Conservation (phyloP, 345 rosid species). For the Salix suchowensis region DNA sequence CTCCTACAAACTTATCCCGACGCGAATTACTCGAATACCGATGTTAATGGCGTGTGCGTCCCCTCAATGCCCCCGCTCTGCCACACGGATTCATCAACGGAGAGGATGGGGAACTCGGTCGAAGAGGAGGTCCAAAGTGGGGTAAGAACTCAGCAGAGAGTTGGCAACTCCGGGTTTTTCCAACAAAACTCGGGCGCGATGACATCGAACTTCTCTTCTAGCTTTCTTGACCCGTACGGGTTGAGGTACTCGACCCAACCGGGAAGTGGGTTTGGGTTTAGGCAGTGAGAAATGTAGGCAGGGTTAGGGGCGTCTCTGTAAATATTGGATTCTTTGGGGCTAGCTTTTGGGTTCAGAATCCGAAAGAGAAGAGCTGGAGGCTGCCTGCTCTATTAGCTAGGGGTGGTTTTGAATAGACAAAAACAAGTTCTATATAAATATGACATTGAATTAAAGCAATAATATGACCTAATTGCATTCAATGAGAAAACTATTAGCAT, state of each 20-base stretch:
- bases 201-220: conserved; percentile 30
- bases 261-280: conserved; percentile 45
- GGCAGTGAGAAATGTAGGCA: conserved; percentile 24
- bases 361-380: not conserved
- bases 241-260: conserved; percentile 46
- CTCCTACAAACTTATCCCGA: conserved; percentile 37
- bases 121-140: conserved; percentile 80
- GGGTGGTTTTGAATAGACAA: too few relatives aligned
- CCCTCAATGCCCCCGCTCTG: conserved; percentile 29
- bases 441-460: too few relatives aligned
- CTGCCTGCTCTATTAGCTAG: not conserved
- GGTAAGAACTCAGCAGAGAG: conserved; percentile 26
- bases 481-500: too few relatives aligned
- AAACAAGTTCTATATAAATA: too few relatives aligned
- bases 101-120: conserved; percentile 15
- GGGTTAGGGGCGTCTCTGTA: not conserved
- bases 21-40: conserved; percentile 17
- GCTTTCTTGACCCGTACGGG: conserved; percentile 52
- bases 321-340: conserved; percentile 27
- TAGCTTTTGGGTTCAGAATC: conserved; percentile 12
- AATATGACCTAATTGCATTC: too few relatives aligned
- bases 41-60: conserved; percentile 22
- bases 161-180: conserved; percentile 20
- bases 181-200: conserved; percentile 33
- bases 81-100: conserved; percentile 16